Conservation (phyloP, 257 asterid genomes). For the Scutellaria barbata region DNA sequence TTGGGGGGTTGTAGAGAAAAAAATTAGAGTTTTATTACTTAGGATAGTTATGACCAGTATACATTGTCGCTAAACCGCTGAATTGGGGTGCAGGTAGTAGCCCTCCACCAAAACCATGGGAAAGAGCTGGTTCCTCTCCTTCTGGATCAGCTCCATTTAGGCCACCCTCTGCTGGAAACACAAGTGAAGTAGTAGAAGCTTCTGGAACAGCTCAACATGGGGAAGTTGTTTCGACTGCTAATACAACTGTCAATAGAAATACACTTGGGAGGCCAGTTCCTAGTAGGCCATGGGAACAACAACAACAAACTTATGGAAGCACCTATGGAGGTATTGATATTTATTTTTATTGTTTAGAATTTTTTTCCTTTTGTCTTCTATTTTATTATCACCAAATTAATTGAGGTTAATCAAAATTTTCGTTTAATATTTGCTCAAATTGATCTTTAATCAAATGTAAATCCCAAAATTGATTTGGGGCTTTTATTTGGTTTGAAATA, state of each 20-base stretch:
- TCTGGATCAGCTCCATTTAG: constrained; percentile 88
- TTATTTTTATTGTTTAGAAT: too few species aligned
- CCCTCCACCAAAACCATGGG: constrained; percentile 95
- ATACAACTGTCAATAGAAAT: constrained; percentile 47
- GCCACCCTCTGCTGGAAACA: constrained; percentile 85
- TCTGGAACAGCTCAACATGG: constrained; percentile 95
- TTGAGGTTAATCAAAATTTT: too few species aligned
- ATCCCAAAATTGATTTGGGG: too few species aligned
- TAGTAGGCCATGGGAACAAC: constrained; percentile 95
- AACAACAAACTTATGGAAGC: constrained; percentile 66
- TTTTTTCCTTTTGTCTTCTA: not conserved
- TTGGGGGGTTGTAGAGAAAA: not conserved
- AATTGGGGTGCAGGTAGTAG: constrained; percentile 50
- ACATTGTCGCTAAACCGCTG: constrained; percentile 24
- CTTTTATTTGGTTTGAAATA: too few species aligned
- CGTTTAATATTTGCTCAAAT: too few species aligned
- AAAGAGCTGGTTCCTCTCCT: constrained; percentile 75
- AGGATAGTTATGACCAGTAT: constrained; percentile 1
- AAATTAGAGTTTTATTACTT: not conserved
- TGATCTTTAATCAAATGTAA: too few species aligned
- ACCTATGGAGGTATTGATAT: constrained; percentile 64
- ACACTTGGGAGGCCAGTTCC: constrained; percentile 83
- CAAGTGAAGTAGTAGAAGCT: constrained; percentile 89
- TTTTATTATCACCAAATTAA: too few species aligned
- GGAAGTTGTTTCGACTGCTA: constrained; percentile 73